Percentiles rank a stretch among this genome's conserved stretches.
Evolutionary conservation across 768 basidiomycete genomes (phyloP).

Genomic region (Cyathus striatus): DNA sequence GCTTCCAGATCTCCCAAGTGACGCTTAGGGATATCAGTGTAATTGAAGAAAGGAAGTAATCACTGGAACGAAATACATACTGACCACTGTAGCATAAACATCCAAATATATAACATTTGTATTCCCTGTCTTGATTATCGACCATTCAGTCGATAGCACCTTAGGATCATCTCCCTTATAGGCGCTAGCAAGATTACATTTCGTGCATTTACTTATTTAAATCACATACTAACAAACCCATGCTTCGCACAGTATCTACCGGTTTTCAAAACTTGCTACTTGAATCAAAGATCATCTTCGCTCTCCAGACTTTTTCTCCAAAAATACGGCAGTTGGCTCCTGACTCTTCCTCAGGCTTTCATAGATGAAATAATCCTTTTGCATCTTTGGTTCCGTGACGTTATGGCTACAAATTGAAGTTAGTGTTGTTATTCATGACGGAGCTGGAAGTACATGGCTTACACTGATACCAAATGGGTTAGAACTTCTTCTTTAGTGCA

Average conservation of each 20-base stretch:
- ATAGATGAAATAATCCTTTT: neutral
- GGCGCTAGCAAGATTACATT: neutral
- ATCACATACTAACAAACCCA: too few relatives aligned
- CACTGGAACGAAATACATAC: neutral
- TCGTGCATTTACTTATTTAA: neutral
- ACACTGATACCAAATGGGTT: neutral
- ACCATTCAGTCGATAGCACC: neutral
- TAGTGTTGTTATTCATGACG: neutral
- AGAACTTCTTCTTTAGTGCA: slow-evolving; percentile 1
- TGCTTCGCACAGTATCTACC: too few relatives aligned
- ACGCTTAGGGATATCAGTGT: neutral
- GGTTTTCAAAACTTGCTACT: too few relatives aligned
- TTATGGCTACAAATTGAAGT: neutral
- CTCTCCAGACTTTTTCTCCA: too few relatives aligned
- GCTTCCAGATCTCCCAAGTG: slow-evolving; percentile 21
- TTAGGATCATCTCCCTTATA: neutral
- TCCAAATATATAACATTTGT: neutral
- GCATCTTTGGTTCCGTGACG: neutral
- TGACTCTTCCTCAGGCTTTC: neutral
- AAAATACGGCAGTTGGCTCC: too few relatives aligned
- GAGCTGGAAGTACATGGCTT: neutral
- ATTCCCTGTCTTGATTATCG: neutral
- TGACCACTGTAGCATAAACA: neutral
- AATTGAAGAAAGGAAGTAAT: neutral
- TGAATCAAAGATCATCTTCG: too few relatives aligned